Evolutionary conservation across 2,329 filamentous ascomycete genomes (phyloP).

Genomic region (Trichoderma breve): DNA sequence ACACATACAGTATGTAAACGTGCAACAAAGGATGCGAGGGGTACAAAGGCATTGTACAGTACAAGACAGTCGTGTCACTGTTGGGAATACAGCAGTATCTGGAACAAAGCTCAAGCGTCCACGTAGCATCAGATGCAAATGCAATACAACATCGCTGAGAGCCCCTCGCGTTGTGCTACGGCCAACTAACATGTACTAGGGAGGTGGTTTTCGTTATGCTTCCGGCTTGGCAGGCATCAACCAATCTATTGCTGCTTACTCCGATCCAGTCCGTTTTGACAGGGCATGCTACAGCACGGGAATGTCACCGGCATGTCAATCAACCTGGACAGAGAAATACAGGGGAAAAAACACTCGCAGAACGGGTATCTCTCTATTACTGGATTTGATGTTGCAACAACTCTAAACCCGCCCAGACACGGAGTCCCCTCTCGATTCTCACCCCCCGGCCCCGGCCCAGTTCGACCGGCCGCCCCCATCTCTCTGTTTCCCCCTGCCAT

Average conservation of each 20-base stretch:
- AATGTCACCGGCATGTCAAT: background rate
- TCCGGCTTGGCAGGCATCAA: background rate
- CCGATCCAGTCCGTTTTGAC: background rate
- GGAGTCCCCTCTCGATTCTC: background rate
- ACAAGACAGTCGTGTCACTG: background rate
- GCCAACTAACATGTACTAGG: background rate
- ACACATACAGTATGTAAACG: background rate
- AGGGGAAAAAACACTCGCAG: background rate
- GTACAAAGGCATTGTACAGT: background rate
- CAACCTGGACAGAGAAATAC: background rate
- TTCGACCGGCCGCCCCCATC: background rate
- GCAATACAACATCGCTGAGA: background rate
- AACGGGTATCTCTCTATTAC: background rate
- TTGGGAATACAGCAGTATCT: background rate
- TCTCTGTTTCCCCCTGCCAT: background rate
- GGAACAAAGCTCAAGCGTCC: background rate
- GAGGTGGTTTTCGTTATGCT: background rate
- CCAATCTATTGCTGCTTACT: background rate
- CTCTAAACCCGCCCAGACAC: background rate
- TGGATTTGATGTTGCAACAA: background rate
- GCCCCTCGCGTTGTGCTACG: background rate
- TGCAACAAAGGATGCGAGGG: background rate
- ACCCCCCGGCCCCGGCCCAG: background rate
- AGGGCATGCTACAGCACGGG: background rate
- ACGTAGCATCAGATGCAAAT: conserved; percentile 4